Evolutionary conservation across 2,329 filamentous ascomycete species (phyloP), one percentile per base, ranked within the genome.

Genomic region (Lojkania enalia): DNA sequence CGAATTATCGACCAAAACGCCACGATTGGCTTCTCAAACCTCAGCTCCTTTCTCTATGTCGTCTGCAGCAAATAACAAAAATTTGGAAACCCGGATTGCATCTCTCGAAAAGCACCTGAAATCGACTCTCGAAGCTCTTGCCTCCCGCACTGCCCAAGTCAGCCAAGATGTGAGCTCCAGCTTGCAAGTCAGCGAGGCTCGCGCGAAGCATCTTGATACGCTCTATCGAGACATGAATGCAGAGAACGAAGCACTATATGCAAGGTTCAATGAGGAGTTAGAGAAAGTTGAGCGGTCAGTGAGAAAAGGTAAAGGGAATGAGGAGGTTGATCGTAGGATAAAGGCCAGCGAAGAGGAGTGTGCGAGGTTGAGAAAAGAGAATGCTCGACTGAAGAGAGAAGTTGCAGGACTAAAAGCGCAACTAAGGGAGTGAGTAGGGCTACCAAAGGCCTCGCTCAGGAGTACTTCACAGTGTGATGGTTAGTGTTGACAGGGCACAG

Each of bases 201-300:
- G 94, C 58, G 85, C 86, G 47, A 87, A 85, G 58, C 86, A 87
- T 30, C 82, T 96, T 41, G 91, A 96, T 65, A 88, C 95, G 70
- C 75, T 96, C 39, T 95, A 95, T 73, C 87, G 89, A 54, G 90
- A 96, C 63, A 82, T 85, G 13, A 90, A 85, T 58, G 88, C 89
- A 0, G 92, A 97, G 74, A 97, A 96, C 59, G 91, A 96, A 71
- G 81, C 92, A 20, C 77, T 97, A 43, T 96, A 96, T 69, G 87
- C 92, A 55, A 86, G 85, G 49, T 96, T 96, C 75, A 96, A 96
- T 61, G 82, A 84, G n/a, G 92, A 96, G 71, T 74, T 97, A 36
- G 86, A 83, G 57, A 90, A 87, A 74, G 88, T 96, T 48, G 86
- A 83, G 66, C 88, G 86, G 30, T 62, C 58, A 30, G 78, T 94